These are phyloP conservation scores for Priceomyces fermenticarens DNA, from an alignment of 805 yeast genomes.

Conservation along the genomic window DNA sequence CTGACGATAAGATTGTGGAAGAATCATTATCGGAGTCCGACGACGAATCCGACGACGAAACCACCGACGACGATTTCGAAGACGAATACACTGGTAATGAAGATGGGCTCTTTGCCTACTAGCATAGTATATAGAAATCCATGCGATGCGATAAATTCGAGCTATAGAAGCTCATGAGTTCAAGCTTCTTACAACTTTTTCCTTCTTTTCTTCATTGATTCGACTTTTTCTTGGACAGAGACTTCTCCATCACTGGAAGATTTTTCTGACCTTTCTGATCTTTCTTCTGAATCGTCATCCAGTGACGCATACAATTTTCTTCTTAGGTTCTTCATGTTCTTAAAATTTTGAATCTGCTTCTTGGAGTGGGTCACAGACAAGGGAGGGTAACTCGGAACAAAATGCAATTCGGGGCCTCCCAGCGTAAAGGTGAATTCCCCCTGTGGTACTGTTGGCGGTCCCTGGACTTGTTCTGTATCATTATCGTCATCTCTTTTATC, in stretches of 20 bases:
- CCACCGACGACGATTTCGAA: conserved; percentile 37
- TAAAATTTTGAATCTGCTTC: conserved; percentile 16
- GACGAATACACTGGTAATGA: conserved; percentile 64
- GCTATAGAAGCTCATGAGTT: too few species aligned
- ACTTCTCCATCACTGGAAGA: conserved; percentile 8
- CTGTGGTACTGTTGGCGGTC: neutral
- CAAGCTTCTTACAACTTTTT: neutral
- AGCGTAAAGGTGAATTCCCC: conserved; percentile 25
- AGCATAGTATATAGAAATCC: conserved; percentile 3
- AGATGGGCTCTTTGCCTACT: conserved; percentile 48
- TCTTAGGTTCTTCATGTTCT: conserved; percentile 10
- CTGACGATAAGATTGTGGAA: conserved; percentile 27
- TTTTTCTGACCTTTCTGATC: conserved; percentile 13
- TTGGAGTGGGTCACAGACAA: conserved; percentile 33
- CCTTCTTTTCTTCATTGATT: conserved; percentile 7
- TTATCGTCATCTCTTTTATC: conserved; percentile 1
- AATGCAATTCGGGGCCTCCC: conserved; percentile 25
- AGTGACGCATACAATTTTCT: conserved; percentile 9
- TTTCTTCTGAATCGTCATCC: conserved; percentile 17
- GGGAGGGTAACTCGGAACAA: conserved; percentile 36
- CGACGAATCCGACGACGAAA: conserved; percentile 39
- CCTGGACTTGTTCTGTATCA: neutral
- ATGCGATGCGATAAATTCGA: conserved; percentile 3
- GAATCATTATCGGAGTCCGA: conserved; percentile 30
- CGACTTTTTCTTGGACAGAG: conserved; percentile 6